These are phyloP conservation scores for Hamamelis virginiana DNA, from an alignment of 164 flowering plant species.

Conservation along the genomic window DNA sequence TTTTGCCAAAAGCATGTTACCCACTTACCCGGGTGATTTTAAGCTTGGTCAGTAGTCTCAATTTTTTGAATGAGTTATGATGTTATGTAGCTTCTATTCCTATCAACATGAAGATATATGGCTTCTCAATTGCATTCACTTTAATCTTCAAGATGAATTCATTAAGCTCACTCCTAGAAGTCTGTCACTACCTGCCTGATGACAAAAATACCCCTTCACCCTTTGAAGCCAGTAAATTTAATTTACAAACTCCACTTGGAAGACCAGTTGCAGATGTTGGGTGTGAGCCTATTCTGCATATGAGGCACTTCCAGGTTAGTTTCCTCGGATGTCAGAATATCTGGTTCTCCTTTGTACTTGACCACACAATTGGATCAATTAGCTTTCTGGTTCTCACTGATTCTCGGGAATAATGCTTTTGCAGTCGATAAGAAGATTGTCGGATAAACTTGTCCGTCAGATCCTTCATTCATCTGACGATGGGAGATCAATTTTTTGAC, in stretches of 20 bases:
- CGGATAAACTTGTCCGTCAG: slow-evolving; percentile 73
- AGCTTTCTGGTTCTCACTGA: background rate
- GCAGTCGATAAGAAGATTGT: slow-evolving; percentile 69
- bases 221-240: slow-evolving; percentile 70
- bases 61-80: too few species aligned
- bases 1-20: too few species aligned
- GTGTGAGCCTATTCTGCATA: slow-evolving; percentile 92
- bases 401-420: slow-evolving; percentile 1
- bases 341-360: too few species aligned
- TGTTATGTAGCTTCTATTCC: too few species aligned
- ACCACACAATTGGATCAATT: too few species aligned
- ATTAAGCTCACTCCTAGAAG: slow-evolving; percentile 68
- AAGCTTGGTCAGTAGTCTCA: too few species aligned
- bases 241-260: slow-evolving; percentile 59
- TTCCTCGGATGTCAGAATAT: too few species aligned
- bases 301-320: slow-evolving; percentile 93
- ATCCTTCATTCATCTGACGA: slow-evolving; percentile 39
- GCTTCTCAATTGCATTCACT: slow-evolving; percentile 11
- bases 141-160: slow-evolving; percentile 77
- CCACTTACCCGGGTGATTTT: too few species aligned
- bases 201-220: slow-evolving; percentile 35
- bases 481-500: slow-evolving; percentile 24
- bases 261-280: slow-evolving; percentile 85
- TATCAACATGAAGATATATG: background rate
- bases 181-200: slow-evolving; percentile 72